Evolutionary conservation across 805 yeast species (phyloP), one percentile per base, ranked within the genome.

Genomic region (Wickerhamomyces tratensis): DNA sequence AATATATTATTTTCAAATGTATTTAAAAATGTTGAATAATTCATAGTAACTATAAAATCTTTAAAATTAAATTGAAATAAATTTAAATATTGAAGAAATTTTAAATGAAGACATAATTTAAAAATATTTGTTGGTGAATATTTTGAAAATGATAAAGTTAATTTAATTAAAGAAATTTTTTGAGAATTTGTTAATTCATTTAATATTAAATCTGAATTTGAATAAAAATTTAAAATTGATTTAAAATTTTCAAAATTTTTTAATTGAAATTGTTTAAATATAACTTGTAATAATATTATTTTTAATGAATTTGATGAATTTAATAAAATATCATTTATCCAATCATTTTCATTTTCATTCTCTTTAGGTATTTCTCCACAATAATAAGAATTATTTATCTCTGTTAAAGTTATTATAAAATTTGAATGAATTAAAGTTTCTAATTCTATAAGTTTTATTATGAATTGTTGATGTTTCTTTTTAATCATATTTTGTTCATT

Each of bases 361-460:
- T 38, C 29, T 2, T 30, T 31, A 2, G 35, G 6, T 14, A 31
- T 30, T 34, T 13, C 7, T 20, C 6, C 15, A 12, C 33, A 5
- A 11, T 13, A 26, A 14, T 26, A 26, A n/a, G 25, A 35, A 10
- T 8, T 13, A 11, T 6, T 13, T 12, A 47, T 38, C 42, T 48
- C 46, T 10, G 25, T 37, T 33, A 48, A 9, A 11, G 43, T 6
- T 11, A 25, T 5, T 5, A 39, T 14, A 39, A 37, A 48, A 37
- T 48, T 48, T 1, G 43, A 27, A 6, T 41, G 36, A 3, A 49
- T 35, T 7, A 35, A 8, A 9, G 39, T 34, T 25, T 55, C 61
- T 6, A 56, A 38, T 12, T 55, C 59, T 10, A 56, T 43, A 25
- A 54, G 42, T 37, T 44, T 51, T 33, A 54, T 39, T 9, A 55